Evolutionary conservation across 345 rosid genomes (phyloP), one percentile per base, ranked within the genome.

Genomic region (Populus tremula): DNA sequence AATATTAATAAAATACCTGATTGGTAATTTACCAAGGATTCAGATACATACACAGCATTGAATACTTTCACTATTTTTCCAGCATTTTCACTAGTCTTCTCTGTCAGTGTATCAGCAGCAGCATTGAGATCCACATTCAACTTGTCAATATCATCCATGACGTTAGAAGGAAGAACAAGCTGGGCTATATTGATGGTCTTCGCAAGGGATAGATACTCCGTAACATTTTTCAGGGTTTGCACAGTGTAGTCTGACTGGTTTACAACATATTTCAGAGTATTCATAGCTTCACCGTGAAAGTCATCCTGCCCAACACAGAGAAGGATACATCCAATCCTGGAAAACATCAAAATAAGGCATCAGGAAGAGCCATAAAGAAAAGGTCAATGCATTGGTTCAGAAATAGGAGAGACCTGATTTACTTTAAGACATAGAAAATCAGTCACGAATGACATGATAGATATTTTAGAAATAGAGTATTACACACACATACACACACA

Each of bases 221-320:
- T 96, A 64, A 96, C 99, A 84, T 96, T 93, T 79, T 82, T 86
- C 70, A 96, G 88, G 75, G 89, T 92, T 81, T 88, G 85, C 66
- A 91, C 97, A 6, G 97, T 93, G 86, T 92, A 96, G 84, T 93
- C 95, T 14, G 98, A 96, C 79, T 92, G 98, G 85, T 96, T 91
- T 25, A 96, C 98, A 8, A 96, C 97, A 82, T 90, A 96, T 62
- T 88, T 89, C 74, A 96, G 85, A 69, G 99, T 96, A 76, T 82
- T 83, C 81, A 93, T 75, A 73, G 84, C 96, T 86, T 91, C 96
- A 45, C 72, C 79, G 69, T 92, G 94, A 87, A 96, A 96, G 76
- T 92, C 85, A 82, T 79, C 89, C 85, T 96, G 98, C 53, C 99
- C 99, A 36, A 96, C 92, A 72, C 95, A 90, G 9, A 96, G 91